phyloP scores from a whole-genome alignment of 352 stramenopile species.

The Achlya hypogyna region DNA sequence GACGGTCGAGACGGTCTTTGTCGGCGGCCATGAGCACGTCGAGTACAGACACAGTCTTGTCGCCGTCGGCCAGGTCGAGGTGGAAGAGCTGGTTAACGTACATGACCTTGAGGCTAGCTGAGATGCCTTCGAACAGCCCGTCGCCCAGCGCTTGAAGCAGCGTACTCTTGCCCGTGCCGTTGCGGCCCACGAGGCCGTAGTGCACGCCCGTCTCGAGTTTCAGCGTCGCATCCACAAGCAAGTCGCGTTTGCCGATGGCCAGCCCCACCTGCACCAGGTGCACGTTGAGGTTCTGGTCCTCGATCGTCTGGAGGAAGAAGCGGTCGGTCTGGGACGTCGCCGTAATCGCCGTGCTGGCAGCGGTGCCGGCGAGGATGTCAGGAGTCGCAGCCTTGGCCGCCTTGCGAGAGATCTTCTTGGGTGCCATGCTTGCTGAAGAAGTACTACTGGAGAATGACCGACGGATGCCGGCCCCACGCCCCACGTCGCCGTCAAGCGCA shows the following conservation, averaged over 20 bases:
- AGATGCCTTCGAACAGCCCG: slow-evolving; percentile 59
- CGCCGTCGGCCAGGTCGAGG: neutral
- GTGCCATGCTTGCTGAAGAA: too few species aligned
- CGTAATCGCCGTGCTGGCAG: neutral
- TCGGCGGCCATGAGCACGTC: slow-evolving; percentile 3
- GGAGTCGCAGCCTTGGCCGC: neutral
- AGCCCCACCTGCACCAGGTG: neutral
- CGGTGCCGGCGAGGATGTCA: neutral
- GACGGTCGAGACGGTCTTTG: slow-evolving; percentile 3
- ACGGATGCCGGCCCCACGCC: too few species aligned
- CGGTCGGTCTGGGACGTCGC: neutral
- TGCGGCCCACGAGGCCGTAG: slow-evolving; percentile 84
- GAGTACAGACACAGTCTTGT: neutral
- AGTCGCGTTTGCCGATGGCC: slow-evolving; percentile 22
- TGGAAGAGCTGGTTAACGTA: slow-evolving; percentile 47
- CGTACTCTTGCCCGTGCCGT: slow-evolving; percentile 85
- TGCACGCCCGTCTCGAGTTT: slow-evolving; percentile 61
- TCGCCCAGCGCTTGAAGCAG: slow-evolving; percentile 88
- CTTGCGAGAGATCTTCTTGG: too few species aligned
- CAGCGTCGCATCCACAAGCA: slow-evolving; percentile 57
- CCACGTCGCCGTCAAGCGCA: too few species aligned
- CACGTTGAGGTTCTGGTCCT: slow-evolving; percentile 1
- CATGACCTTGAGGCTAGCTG: slow-evolving; percentile 37
- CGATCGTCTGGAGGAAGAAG: neutral
- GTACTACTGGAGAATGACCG: too few species aligned